These are phyloP conservation scores for Halophytophthora polymorphica DNA, from an alignment of 352 stramenopile species.

Conservation along the genomic window DNA sequence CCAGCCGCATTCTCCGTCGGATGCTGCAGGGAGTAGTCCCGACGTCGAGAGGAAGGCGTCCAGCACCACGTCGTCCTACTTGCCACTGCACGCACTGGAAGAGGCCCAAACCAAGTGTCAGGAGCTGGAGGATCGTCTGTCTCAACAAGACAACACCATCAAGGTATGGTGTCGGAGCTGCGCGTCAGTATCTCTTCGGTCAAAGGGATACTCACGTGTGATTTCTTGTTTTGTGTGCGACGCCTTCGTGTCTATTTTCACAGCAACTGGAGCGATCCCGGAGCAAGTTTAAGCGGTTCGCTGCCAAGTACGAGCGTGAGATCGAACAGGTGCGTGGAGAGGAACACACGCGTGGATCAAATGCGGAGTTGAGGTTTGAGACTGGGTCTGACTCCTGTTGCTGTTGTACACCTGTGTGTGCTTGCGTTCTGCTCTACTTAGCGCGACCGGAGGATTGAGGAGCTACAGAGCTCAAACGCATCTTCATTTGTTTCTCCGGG, in stretches of 20 bases:
- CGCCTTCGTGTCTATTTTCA: conserved; percentile 5
- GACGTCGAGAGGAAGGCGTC: conserved; percentile 17
- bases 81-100: conserved; percentile 60
- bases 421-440: conserved; percentile 8
- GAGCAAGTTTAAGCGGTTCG: conserved; percentile 86
- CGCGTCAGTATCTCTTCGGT: not conserved
- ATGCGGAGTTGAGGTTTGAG: not conserved
- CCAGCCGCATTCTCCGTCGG: conserved; percentile 22
- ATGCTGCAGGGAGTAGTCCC: conserved; percentile 3
- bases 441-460: conserved; percentile 46
- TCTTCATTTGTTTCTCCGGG: conserved; percentile 46
- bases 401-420: no score
- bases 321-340: conserved; percentile 61
- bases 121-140: conserved; percentile 71
- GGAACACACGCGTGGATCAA: not conserved
- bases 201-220: not conserved
- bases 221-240: not conserved
- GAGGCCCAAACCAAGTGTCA: conserved; percentile 73
- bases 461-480: conserved; percentile 42
- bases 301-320: conserved; percentile 80
- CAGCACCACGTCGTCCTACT: conserved; percentile 46
- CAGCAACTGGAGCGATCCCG: conserved; percentile 81
- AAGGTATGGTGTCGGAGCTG: conserved; percentile 39
- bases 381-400: conserved; percentile 1
- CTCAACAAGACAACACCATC: conserved; percentile 74